Conservation (phyloP, 2,329 filamentous ascomycete species). For the Proliferodiscus dingleyae region DNA sequence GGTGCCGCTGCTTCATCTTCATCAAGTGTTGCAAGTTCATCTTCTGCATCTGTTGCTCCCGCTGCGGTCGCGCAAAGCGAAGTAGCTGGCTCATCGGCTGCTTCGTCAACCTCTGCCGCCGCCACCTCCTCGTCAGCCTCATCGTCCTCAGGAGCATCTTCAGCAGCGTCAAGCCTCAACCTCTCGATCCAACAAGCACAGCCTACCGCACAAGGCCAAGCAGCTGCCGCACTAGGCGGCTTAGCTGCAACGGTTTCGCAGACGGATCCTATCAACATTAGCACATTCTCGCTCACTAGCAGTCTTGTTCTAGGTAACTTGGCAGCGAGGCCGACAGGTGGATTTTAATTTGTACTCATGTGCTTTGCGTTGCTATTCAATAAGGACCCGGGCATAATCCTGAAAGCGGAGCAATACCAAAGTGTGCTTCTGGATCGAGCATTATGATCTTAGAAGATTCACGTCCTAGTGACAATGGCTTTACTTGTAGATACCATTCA, state of each 20-base stretch:
- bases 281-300: slow-evolving; percentile 26
- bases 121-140: no score
- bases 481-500: slow-evolving; percentile 28
- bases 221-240: background rate
- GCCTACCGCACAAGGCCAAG: background rate
- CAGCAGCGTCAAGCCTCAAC: background rate
- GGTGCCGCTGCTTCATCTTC: background rate
- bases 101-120: no score
- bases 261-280: slow-evolving; percentile 24
- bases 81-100: background rate
- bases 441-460: background rate
- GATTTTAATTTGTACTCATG: background rate
- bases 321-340: slow-evolving; percentile 15
- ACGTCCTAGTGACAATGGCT: slow-evolving; percentile 13
- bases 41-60: background rate
- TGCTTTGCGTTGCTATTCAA: no score
- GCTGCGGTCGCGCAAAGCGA: slow-evolving; percentile 2
- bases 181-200: background rate
- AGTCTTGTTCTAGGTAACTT: slow-evolving; percentile 27
- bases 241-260: background rate
- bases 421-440: background rate
- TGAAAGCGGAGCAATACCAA: slow-evolving; percentile 15
- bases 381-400: slow-evolving; percentile 5
- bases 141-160: background rate
- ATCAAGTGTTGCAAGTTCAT: background rate